Base-by-base conservation (phyloP, 2,329 filamentous ascomycete genomes). In the Exophiala oligosperma region DNA sequence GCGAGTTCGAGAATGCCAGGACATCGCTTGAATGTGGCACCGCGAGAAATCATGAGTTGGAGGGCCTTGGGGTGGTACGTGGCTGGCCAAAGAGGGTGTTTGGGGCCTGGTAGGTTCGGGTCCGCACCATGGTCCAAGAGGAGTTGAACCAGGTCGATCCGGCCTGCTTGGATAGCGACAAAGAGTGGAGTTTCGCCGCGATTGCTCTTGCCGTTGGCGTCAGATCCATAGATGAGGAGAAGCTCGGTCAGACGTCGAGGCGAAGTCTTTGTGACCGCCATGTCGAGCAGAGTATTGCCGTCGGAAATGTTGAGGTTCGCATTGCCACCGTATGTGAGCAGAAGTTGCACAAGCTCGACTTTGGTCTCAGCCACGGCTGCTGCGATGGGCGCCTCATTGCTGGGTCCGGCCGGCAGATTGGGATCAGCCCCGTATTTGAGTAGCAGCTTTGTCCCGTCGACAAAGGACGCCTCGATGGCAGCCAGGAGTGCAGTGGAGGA, bases 31-130 rank as follows among this genome's bases (percentile, higher is more conserved):
- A 73, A 72, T 61, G 87, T 84, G 1, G 85, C 85, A 1, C 85
- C 85, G 26, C 81, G 81, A 1, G 73, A 63, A 0, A 88, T 79
- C 17, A 90, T 76, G 1, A 86, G 70, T 65, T 83, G 77, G 32
- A 89, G 73, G 59, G 82, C 85, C 6, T 76, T 72, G 0, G 85
- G 76, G 52, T 86, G 79, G 71, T 85, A 83, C 0, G 81, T 81
- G 0, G 85, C 78, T 1, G 85, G 84, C 86, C 86, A 87, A 24
- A 90, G 77, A 72, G 86, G 82, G 73, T 89, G 84, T 70, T 88
- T 87, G 9, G 86, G 85, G 1, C 84, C 86, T 1, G 87, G 87
- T 4, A 89, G 74, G 68, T 90, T 90, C 7, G 86, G 81, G 65
- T 89, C 81, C 1, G 87, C 87, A 2, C 82, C 80, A 54, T 85